Base-by-base conservation (phyloP, 106 monocot genomes). In the Alisma plantagoaquatica region DNA sequence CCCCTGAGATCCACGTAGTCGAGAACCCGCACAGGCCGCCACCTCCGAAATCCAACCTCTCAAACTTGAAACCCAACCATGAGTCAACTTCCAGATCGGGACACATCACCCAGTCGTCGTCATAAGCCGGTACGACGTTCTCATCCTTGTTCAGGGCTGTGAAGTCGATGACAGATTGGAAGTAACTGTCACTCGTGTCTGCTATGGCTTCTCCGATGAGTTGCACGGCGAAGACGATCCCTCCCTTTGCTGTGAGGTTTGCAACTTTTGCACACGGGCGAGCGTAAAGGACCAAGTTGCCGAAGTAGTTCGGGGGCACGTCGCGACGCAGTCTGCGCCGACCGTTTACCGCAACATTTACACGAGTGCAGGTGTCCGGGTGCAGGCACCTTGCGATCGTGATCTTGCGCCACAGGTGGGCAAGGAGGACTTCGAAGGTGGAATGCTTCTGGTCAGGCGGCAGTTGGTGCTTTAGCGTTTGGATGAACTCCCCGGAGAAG, bases 311-410 rank as follows among this genome's bases (percentile, higher is more conserved):
- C 58, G 44, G 41, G 43, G 58, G 58, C 24, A 59, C 58, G 15
- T 5, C 23, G 10, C 43, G 58, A 41, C 22, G 14, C 58, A 59
- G 41, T 43, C 43, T 12, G 17, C 23, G 15, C 27, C 58, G 41
- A 17, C 58, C 58, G 58, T 59, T 59, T 26, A 59, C 58, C 24
- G 58, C 58, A 25, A 59, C 42, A 26, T 43, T 43, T 27, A 59
- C 58, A 41, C 27, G 58, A 10, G 26, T 59, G 16, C 26, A 12
- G 26, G 41, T 43, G 1, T 28, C 41, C 24, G 16, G 43, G 8
- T n/a, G 20, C 12, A 59, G 43, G 43, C 58, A 41, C 6, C 58
- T 23, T 3, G 43, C 41, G 2, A 25, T 5, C 19, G 58, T 43
- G 14, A 59, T 16, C 58, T 59, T 59, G 27, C 44, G 41, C 58